Percentiles rank a stretch among this genome's conserved stretches.
Conservation (phyloP, 1,284 basidiomycete genomes). For the Apiotrichum siamense region DNA sequence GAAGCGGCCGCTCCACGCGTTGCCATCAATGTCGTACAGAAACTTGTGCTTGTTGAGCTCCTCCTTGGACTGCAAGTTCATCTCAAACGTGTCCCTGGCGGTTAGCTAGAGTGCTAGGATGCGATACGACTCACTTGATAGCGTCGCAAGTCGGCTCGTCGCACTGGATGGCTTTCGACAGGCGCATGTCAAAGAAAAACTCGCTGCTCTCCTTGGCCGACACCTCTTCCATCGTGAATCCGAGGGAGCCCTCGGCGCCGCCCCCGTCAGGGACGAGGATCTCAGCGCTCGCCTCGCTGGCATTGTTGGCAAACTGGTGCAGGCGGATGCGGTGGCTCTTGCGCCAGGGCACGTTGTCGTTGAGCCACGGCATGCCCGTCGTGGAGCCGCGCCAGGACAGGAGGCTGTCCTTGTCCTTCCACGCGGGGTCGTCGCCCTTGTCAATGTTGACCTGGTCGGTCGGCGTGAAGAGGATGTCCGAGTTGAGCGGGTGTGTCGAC, state of each 20-base stretch:
- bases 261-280: slow-evolving; percentile 30
- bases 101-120: no score
- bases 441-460: slow-evolving; percentile 49
- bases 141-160: slow-evolving; percentile 41
- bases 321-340: slow-evolving; percentile 48
- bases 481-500: slow-evolving; percentile 30
- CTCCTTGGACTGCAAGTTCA: slow-evolving; percentile 47
- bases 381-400: slow-evolving; percentile 49
- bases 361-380: slow-evolving; percentile 50
- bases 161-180: slow-evolving; percentile 41
- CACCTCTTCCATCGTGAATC: slow-evolving; percentile 16
- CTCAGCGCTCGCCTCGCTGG: slow-evolving; percentile 16
- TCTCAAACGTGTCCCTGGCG: slow-evolving; percentile 37
- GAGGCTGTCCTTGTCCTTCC: slow-evolving; percentile 47
- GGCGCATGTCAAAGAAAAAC: slow-evolving; percentile 41
- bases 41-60: slow-evolving; percentile 46
- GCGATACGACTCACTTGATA: slow-evolving; percentile 49
- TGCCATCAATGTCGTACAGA: slow-evolving; percentile 51
- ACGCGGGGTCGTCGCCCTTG: slow-evolving; percentile 44
- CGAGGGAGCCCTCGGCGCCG: slow-evolving; percentile 3
- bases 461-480: slow-evolving; percentile 50
- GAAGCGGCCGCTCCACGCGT: slow-evolving; percentile 48
- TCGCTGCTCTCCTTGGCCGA: slow-evolving; percentile 17
- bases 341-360: slow-evolving; percentile 43
- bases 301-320: slow-evolving; percentile 44